Conservation (phyloP, 495 filamentous ascomycete species). For the Annulohypoxylon moriforme region DNA sequence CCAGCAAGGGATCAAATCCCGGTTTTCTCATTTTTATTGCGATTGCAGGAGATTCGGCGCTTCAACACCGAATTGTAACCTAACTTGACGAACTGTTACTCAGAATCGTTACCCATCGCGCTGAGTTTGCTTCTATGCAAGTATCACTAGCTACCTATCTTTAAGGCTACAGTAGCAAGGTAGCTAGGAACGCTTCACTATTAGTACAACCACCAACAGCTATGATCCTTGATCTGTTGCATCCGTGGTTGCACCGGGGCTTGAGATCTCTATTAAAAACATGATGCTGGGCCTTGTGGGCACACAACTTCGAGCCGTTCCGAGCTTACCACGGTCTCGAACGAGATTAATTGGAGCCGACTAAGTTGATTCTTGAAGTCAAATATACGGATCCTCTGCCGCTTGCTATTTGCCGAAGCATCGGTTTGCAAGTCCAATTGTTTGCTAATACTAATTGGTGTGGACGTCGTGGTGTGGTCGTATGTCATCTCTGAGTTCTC, state of each 20-base stretch:
- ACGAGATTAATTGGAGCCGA: conserved; percentile 25
- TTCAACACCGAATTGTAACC: not conserved
- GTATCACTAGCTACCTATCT: not conserved
- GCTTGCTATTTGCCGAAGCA: conserved; percentile 22
- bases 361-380: conserved; percentile 10
- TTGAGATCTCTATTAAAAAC: conserved; percentile 31
- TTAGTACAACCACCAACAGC: conserved; percentile 20
- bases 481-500: conserved; percentile 6
- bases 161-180: conserved; percentile 8
- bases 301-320: conserved; percentile 39
- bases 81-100: not conserved
- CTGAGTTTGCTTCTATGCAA: conserved; percentile 36
- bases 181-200: conserved; percentile 13
- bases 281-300: conserved; percentile 34
- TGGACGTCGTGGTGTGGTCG: conserved; percentile 9
- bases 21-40: not conserved
- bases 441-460: conserved; percentile 22
- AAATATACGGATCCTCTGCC: conserved; percentile 17
- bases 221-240: conserved; percentile 29
- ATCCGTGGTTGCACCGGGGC: conserved; percentile 16
- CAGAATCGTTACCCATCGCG: conserved; percentile 6
- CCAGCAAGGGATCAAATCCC: conserved; percentile 2
- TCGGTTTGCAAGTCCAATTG: conserved; percentile 13
- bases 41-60: not conserved
- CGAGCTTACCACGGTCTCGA: conserved; percentile 24